Percentiles rank a stretch among this genome's conserved stretches.
These are phyloP conservation scores for Suhomyces emberorum DNA, from an alignment of 805 yeast species.

Conservation along the genomic window DNA sequence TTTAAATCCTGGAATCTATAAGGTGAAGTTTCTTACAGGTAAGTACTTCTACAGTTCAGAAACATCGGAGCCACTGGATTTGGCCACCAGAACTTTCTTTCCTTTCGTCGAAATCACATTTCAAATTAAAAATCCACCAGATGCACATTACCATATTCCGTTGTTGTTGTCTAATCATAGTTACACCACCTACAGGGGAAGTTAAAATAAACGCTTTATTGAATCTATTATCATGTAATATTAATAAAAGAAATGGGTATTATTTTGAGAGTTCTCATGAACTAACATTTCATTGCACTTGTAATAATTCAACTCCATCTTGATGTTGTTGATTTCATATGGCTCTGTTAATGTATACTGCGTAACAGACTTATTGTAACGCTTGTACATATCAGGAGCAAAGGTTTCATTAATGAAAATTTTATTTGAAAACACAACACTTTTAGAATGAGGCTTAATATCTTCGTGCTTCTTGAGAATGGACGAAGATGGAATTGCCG, in stretches of 20 bases:
- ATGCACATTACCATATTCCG: constrained; percentile 87
- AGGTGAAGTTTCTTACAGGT: constrained; percentile 73
- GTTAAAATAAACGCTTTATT: constrained; percentile 38
- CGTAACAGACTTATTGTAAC: constrained; percentile 52
- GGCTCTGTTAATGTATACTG: constrained; percentile 52
- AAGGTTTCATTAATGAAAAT: constrained; percentile 51
- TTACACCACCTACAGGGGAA: constrained; percentile 88
- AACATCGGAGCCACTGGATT: constrained; percentile 9
- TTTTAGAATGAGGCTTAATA: constrained; percentile 13
- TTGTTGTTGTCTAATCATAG: constrained; percentile 79
- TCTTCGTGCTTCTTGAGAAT: constrained; percentile 2
- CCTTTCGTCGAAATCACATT: constrained; percentile 85
- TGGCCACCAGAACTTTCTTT: constrained; percentile 59
- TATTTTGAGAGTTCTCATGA: constrained; percentile 54
- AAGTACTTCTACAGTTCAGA: constrained; percentile 48
- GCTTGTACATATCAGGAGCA: constrained; percentile 49
- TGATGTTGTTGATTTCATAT: constrained; percentile 49
- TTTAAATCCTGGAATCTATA: constrained; percentile 63
- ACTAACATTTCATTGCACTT: constrained; percentile 67
- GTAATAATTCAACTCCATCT: constrained; percentile 61
- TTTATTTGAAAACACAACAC: constrained; percentile 45
- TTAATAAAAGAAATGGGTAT: constrained; percentile 64
- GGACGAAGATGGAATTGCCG: not conserved
- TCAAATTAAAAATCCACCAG: constrained; percentile 62
- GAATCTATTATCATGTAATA: constrained; percentile 1